Evolutionary conservation across 2,329 filamentous ascomycete species (phyloP), one percentile per base, ranked within the genome.

Genomic region (Xylariaceae sp.): DNA sequence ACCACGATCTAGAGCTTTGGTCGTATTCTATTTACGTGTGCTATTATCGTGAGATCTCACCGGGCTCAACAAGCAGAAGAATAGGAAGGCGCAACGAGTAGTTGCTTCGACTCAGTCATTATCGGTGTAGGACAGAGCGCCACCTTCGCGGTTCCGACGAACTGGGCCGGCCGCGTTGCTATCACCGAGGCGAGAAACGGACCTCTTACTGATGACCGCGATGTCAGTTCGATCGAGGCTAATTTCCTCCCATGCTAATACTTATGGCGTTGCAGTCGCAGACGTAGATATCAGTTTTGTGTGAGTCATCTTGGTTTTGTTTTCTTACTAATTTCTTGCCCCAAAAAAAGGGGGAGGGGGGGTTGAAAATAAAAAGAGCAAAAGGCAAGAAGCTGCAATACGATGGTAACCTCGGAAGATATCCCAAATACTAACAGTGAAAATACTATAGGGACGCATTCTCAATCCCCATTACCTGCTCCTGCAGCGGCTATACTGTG

Each of bases 251-350:
- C 6, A 8, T 4, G n/a, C 28, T 8, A 7, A 7, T 11, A n/a
- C 21, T 2, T 57, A 31, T 26, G 46, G 40, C 4, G 28, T 41
- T 11, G 56, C 54, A 21, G 40, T 57, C 2, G 56, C 57, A 4
- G 62, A 60, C 12, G 55, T 68, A 4, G 62, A 69, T 44, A 57
- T 69, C 11, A 67, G 64, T 3, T 62, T 57, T 29, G 66, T 69
- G 54, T 63, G 44, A 58, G 61, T 57, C 12, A 8, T 29, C 29
- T n/a, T 33, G 24, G 5, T 40, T 17, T 26, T 14, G 11, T 45
- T 24, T 36, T 45, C 19, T 36, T 45, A 5, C 19, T 23, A 19
- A 19, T 41, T 41, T 41, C n/a, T 41, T 14, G 29, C 8, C 14
- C 14, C n/a, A n/a, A n/a, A n/a, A n/a, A n/a, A n/a, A n/a, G n/a